Evolutionary conservation across 1,284 basidiomycete genomes (phyloP).

Genomic region (Moesziomyces sp.): DNA sequence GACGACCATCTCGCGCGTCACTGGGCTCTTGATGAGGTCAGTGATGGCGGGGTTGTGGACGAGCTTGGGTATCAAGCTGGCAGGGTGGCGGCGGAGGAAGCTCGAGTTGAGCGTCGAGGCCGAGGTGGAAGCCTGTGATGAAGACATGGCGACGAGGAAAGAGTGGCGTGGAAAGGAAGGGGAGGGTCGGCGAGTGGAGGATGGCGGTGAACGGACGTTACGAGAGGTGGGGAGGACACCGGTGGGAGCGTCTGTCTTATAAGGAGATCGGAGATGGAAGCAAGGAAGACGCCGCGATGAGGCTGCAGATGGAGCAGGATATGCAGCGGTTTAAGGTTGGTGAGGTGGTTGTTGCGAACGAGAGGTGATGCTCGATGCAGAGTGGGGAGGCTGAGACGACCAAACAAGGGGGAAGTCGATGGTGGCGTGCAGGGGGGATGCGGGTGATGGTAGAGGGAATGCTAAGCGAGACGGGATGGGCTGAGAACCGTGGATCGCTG

Average conservation of each 20-base stretch:
- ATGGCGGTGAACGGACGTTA: slow-evolving; percentile 1
- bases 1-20: slow-evolving; percentile 66
- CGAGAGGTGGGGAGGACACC: slow-evolving; percentile 6
- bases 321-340: slow-evolving; percentile 38
- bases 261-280: slow-evolving; percentile 42
- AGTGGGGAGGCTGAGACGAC: slow-evolving; percentile 9
- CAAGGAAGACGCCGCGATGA: slow-evolving; percentile 15
- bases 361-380: neutral
- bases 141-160: slow-evolving; percentile 30
- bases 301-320: slow-evolving; percentile 15
- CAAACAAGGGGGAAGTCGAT: slow-evolving; percentile 22
- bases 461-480: slow-evolving; percentile 34
- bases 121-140: slow-evolving; percentile 44
- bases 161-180: neutral
- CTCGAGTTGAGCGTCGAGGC: slow-evolving; percentile 46
- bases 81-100: slow-evolving; percentile 63
- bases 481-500: slow-evolving; percentile 31
- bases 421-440: too few relatives aligned
- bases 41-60: slow-evolving; percentile 65
- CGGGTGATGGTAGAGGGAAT: slow-evolving; percentile 1
- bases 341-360: slow-evolving; percentile 2
- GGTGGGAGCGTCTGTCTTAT: slow-evolving; percentile 13
- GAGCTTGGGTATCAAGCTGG: slow-evolving; percentile 63
- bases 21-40: slow-evolving; percentile 65
- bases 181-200: slow-evolving; percentile 12